Conservation (phyloP, 2,329 filamentous ascomycete genomes). For the Ustulina deusta region DNA sequence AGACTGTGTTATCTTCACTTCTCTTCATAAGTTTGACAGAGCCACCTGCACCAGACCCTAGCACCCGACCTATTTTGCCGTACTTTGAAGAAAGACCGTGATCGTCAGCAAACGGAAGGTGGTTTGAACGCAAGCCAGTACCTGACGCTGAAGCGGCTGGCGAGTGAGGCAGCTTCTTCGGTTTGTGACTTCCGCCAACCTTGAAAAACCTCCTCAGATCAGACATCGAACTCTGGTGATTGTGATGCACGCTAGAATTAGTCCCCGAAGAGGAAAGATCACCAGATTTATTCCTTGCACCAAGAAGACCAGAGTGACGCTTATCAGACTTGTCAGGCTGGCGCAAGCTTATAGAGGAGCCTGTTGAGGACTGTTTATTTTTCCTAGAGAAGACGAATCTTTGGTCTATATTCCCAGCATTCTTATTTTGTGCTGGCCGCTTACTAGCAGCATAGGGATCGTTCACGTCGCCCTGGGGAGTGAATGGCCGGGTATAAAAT, state of each 20-base stretch:
- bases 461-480: conserved; percentile 81
- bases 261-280: conserved; percentile 62
- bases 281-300: conserved; percentile 53
- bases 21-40: conserved; percentile 95
- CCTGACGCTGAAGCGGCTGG: conserved; percentile 67
- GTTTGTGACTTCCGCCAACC: conserved; percentile 75
- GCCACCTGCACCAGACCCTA: conserved; percentile 93
- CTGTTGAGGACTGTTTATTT: conserved; percentile 72
- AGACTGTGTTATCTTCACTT: conserved; percentile 90
- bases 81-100: conserved; percentile 92
- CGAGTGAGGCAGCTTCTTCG: conserved; percentile 72
- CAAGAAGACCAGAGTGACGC: conserved; percentile 61
- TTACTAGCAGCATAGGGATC: conserved; percentile 90
- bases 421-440: conserved; percentile 75
- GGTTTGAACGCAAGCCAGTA: conserved; percentile 60
- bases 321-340: conserved; percentile 63
- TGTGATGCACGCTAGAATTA: conserved; percentile 63
- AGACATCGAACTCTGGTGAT: conserved; percentile 84
- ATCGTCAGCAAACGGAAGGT: conserved; percentile 92
- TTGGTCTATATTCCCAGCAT: conserved; percentile 75
- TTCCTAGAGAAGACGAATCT: conserved; percentile 86
- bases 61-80: conserved; percentile 92
- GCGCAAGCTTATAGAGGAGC: conserved; percentile 64
- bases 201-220: conserved; percentile 98
- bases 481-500: conserved; percentile 79